Base-by-base conservation (phyloP, 805 yeast species). In the Metschnikowia sp. region DNA sequence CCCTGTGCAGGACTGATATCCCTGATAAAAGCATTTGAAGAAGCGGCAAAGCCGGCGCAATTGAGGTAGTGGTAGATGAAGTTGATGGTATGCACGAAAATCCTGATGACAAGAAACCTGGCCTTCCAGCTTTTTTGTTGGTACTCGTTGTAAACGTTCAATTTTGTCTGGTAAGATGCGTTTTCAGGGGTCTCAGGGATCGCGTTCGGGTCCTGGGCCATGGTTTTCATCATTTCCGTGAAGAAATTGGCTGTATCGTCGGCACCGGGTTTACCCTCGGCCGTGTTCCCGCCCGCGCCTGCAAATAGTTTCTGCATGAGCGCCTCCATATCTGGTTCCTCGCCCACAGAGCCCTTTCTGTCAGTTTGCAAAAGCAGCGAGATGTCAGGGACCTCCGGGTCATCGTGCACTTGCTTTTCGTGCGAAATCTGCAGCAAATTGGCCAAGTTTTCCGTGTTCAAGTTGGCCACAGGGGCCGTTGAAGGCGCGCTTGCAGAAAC, bases 321-420 rank as follows among this genome's bases (percentile, higher is more conserved):
- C 28, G 60, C 63, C 36, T 72, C 76, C 42, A 70, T 58, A 48
- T 69, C 72, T 18, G 54, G 39, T 7, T 49, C 53, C 15, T 52
- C 52, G n/a, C 36, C 29, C 10, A n/a, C 36, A 7, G 45, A 12
- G 19, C 42, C 35, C 52, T 45, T 40, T 39, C 46, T 33, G 10
- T 28, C 45, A 8, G 39, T 12, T 6, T 35, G 36, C 45, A 49
- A 50, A 42, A 51, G 55, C 61, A 52, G 52, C 54, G 48, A 47
- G 40, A 72, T 69, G 42, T 72, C 76, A 28, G 62, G 66, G n/a
- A 67, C 65, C 31, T 68, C 75, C 0, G 76, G 76, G 50, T 72
- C 76, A 22, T 58, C 70, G 38, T 65, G 65, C 9, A 53, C 49
- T 10, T 40, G 49, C 2, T 35, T 29, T 12, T 39, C 32, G 33